Evolutionary conservation across 495 filamentous ascomycete genomes (phyloP).

Genomic region (Tuber brumale): DNA sequence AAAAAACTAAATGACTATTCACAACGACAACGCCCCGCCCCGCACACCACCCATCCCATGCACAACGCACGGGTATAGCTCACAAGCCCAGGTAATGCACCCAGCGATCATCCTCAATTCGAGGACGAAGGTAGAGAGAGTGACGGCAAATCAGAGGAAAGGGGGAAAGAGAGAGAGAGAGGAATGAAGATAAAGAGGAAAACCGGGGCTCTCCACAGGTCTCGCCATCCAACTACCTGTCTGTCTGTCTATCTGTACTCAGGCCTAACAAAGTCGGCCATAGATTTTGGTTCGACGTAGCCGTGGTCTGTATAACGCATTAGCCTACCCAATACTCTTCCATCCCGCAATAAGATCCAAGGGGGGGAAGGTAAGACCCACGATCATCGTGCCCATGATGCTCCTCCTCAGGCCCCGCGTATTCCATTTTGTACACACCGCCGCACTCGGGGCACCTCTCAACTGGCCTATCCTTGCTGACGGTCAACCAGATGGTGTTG

Average conservation of each 20-base stretch:
- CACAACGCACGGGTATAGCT: not conserved
- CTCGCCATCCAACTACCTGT: conserved; percentile 11
- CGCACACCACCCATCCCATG: not conserved
- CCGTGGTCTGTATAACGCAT: conserved; percentile 44
- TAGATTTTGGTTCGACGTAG: conserved; percentile 63
- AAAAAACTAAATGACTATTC: not conserved
- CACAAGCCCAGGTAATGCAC: not conserved
- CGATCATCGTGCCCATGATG: conserved; percentile 46
- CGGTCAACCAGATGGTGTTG: conserved; percentile 77
- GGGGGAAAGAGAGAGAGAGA: not conserved
- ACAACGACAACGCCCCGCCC: not conserved
- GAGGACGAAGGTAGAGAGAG: not conserved
- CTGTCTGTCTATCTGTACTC: conserved; percentile 64
- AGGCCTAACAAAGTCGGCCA: conserved; percentile 85
- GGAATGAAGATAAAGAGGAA: not conserved
- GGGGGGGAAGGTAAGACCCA: conserved; percentile 11
- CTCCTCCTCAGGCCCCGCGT: conserved; percentile 69
- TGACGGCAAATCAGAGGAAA: not conserved
- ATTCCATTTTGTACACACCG: conserved; percentile 92
- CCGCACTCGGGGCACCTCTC: conserved; percentile 94
- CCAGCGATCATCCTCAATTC: not conserved
- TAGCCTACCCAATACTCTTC: not conserved
- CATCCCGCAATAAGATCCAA: not conserved
- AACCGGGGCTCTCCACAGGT: not conserved
- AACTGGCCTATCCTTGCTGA: conserved; percentile 82